phyloP scores from a whole-genome alignment of 1,284 basidiomycete genomes.

The Xerocomus minutiporus region DNA sequence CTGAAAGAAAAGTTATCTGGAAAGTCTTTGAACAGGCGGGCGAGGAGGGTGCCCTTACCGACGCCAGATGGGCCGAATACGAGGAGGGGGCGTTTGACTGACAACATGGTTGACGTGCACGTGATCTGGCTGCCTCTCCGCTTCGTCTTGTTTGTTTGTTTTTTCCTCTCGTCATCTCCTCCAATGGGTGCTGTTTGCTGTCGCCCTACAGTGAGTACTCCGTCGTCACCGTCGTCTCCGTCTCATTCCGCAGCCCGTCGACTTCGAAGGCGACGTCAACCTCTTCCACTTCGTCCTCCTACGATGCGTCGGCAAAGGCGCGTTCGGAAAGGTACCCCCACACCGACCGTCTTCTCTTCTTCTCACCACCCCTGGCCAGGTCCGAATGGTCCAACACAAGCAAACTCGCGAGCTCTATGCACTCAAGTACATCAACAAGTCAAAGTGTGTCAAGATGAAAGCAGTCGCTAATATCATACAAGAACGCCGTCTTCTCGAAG shows the following conservation, averaged over 20 bases:
- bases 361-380: constrained; percentile 43
- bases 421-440: constrained; percentile 98
- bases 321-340: constrained; percentile 85
- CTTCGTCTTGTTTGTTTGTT: constrained; percentile 14
- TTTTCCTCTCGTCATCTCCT: constrained; percentile 20
- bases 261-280: constrained; percentile 96
- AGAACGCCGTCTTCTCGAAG: constrained; percentile 87
- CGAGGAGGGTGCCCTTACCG: constrained; percentile 91
- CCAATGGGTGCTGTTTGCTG: constrained; percentile 82
- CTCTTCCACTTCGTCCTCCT: constrained; percentile 96
- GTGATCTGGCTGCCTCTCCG: constrained; percentile 1
- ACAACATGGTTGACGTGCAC: constrained; percentile 14
- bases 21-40: constrained; percentile 76
- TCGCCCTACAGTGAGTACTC: constrained; percentile 60
- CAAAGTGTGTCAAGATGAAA: constrained; percentile 97
- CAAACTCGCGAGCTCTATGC: constrained; percentile 93
- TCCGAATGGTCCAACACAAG: constrained; percentile 98
- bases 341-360: constrained; percentile 3
- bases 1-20: constrained; percentile 91
- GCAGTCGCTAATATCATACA: constrained; percentile 97
- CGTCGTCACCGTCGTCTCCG: not conserved
- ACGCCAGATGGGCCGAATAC: constrained; percentile 86
- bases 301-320: constrained; percentile 94
- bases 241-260: constrained; percentile 68
- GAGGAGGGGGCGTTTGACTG: constrained; percentile 57